A percentile compares a stretch with the other conserved stretches of the same genome.
Evolutionary conservation across 164 flowering plant genomes (phyloP).

Genomic region (Tetrastigma voinierianum): DNA sequence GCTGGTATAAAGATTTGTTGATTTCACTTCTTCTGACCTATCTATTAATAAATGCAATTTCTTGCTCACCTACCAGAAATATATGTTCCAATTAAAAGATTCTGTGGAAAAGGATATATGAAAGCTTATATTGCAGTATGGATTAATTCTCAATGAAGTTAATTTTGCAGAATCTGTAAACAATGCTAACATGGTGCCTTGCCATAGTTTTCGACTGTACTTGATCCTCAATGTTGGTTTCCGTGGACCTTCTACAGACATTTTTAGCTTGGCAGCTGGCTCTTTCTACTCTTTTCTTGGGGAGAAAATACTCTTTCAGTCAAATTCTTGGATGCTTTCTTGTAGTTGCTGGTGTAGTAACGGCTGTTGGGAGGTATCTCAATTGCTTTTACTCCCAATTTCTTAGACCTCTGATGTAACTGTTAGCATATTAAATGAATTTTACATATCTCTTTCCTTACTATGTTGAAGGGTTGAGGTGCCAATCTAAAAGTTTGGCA

Average conservation of each 20-base stretch:
- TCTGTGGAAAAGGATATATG: background rate
- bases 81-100: background rate
- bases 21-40: background rate
- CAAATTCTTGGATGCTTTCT: conserved; percentile 80
- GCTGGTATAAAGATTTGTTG: background rate
- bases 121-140: background rate
- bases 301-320: conserved; percentile 56
- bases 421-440: background rate
- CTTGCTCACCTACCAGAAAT: background rate
- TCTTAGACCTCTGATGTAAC: background rate
- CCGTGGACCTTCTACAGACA: conserved; percentile 48
- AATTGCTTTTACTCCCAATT: conserved; percentile 2
- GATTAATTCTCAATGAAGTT: background rate
- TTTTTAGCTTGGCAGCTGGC: conserved; percentile 90
- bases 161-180: background rate
- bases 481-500: too few species aligned
- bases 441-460: too few species aligned
- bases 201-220: background rate
- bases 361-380: conserved; percentile 69
- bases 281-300: conserved; percentile 60
- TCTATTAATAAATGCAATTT: background rate
- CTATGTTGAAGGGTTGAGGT: too few species aligned
- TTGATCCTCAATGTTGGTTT: conserved; percentile 6
- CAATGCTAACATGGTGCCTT: background rate
- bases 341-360: conserved; percentile 76